phyloP scores from a whole-genome alignment of 2,329 filamentous ascomycete species.

The Xylariaceae sp. region DNA sequence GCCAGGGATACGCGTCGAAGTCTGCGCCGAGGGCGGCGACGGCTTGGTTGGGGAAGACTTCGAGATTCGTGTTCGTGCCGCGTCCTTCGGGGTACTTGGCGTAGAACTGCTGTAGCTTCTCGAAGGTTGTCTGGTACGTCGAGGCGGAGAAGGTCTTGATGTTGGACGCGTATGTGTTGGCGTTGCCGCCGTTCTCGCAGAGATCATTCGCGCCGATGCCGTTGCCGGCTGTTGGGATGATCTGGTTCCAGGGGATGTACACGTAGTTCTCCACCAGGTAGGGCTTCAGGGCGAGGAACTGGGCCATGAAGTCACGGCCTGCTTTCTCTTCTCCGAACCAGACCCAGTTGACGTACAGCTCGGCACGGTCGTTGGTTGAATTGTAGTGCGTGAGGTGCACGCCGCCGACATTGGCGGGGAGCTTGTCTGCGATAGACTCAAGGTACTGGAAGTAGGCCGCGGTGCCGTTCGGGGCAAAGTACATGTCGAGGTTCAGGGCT shows the following conservation, averaged over 20 bases:
- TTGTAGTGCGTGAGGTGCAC: background rate
- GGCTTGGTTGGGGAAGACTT: slow-evolving; percentile 21
- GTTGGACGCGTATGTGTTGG: slow-evolving; percentile 14
- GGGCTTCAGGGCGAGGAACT: background rate
- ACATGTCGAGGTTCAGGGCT: background rate
- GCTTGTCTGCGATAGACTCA: background rate
- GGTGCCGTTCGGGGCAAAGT: background rate
- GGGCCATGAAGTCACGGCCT: background rate
- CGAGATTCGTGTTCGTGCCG: slow-evolving; percentile 5
- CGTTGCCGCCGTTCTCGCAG: background rate
- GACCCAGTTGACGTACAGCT: background rate
- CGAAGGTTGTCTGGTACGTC: slow-evolving; percentile 12
- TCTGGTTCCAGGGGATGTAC: background rate
- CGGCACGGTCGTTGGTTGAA: background rate
- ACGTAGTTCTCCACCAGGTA: background rate
- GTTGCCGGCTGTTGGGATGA: background rate
- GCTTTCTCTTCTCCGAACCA: background rate
- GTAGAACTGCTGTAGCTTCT: slow-evolving; percentile 20
- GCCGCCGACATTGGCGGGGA: background rate
- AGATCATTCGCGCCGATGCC: background rate
- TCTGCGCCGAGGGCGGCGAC: slow-evolving; percentile 12
- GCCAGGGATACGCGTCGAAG: slow-evolving; percentile 28
- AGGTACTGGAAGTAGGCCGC: background rate
- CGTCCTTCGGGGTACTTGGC: slow-evolving; percentile 12
- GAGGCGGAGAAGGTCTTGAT: slow-evolving; percentile 8